phyloP scores from a whole-genome alignment of 306 rosid genomes.

The Prunus mume region DNA sequence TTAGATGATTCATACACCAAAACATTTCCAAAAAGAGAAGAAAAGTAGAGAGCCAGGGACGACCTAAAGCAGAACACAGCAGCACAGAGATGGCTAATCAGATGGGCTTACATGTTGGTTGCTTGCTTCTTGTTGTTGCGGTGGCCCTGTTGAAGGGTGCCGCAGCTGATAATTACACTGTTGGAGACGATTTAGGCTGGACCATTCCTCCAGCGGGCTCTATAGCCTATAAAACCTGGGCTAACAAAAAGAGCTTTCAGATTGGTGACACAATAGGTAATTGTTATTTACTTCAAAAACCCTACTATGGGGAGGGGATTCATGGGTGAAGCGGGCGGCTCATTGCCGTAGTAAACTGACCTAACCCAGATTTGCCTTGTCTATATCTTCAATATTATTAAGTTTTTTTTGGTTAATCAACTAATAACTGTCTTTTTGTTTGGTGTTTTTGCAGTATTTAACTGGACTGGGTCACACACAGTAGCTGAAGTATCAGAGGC shows the following conservation, averaged over 20 bases:
- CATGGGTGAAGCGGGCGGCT: too few relatives aligned
- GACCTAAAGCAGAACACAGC: constrained; percentile 11
- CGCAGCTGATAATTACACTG: constrained; percentile 13
- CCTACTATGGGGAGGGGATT: too few relatives aligned
- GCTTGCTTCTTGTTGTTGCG: constrained; percentile 14
- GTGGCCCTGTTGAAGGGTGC: constrained; percentile 10
- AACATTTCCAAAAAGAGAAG: neutral
- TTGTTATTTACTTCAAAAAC: neutral
- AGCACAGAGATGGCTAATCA: neutral
- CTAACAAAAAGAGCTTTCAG: constrained; percentile 6
- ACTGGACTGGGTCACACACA: constrained; percentile 24
- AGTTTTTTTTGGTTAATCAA: too few relatives aligned
- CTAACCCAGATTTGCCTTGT: too few relatives aligned
- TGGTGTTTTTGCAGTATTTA: constrained; percentile 7
- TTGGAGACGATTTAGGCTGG: constrained; percentile 34
- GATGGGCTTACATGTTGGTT: constrained; percentile 9
- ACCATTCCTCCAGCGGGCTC: constrained; percentile 20
- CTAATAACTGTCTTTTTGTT: neutral
- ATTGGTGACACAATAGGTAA: constrained; percentile 21
- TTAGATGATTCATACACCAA: neutral
- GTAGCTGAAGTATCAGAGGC: constrained; percentile 26
- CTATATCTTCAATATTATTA: too few relatives aligned
- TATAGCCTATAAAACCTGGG: constrained; percentile 28
- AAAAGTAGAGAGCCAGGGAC: neutral
- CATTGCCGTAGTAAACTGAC: too few relatives aligned